These are phyloP conservation scores for Holtermannia corniformis DNA, from an alignment of 768 basidiomycete species.

Conservation along the genomic window DNA sequence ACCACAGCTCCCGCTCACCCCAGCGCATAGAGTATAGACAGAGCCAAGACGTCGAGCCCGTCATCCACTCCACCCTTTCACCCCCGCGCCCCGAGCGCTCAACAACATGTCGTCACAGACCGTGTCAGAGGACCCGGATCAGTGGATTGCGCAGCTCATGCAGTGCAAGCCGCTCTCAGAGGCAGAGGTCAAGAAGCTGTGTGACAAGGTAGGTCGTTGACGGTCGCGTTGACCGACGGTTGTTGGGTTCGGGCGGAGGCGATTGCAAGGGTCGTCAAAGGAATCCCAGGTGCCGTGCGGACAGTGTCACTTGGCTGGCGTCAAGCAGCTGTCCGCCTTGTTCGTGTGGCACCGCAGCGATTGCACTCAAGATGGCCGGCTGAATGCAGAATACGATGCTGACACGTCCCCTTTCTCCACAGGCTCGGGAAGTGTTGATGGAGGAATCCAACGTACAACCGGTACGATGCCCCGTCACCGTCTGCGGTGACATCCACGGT, in stretches of 20 bases:
- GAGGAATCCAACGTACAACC: conserved; percentile 99
- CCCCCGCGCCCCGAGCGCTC: too few species aligned
- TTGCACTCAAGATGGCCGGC: background rate
- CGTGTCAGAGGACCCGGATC: conserved; percentile 62
- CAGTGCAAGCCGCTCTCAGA: conserved; percentile 96
- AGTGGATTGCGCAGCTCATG: conserved; percentile 91
- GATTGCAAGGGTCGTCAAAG: background rate
- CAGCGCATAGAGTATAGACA: too few species aligned
- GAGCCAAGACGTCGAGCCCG: too few species aligned
- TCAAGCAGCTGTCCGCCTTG: background rate
- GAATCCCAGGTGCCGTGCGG: background rate
- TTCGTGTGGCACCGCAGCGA: background rate
- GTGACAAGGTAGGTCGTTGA: conserved; percentile 76
- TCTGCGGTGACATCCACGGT: conserved; percentile 98
- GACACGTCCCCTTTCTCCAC: too few species aligned
- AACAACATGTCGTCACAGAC: conserved; percentile 34
- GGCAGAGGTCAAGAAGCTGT: conserved; percentile 89
- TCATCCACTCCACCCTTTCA: too few species aligned
- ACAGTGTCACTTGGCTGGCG: background rate
- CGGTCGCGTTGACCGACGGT: background rate
- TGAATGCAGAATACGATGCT: too few species aligned
- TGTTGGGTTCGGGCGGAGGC: conserved; percentile 1
- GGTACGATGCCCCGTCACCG: conserved; percentile 95
- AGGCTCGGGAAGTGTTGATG: conserved; percentile 98
- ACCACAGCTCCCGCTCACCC: too few species aligned